phyloP scores from a whole-genome alignment of 306 rosid species.

The Vachellia pachyceras region DNA sequence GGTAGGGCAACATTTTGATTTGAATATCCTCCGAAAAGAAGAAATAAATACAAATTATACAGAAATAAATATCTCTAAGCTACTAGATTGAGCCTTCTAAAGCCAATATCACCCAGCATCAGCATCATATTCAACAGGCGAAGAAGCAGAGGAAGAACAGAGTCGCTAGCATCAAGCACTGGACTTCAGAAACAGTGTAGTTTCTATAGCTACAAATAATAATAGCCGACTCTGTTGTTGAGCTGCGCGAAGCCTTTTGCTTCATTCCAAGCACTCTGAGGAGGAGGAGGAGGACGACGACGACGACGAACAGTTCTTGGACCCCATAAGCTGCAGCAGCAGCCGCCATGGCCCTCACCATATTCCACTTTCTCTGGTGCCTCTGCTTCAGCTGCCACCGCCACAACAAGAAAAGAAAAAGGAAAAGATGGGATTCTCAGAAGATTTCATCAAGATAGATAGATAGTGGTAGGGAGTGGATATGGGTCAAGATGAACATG shows the following conservation, averaged over 20 bases:
- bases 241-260: conserved; percentile 23
- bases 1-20: conserved; percentile 32
- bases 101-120: conserved; percentile 75
- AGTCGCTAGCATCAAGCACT: conserved; percentile 32
- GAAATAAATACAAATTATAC: not conserved
- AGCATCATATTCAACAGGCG: conserved; percentile 45
- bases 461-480: conserved; percentile 1
- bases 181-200: conserved; percentile 41
- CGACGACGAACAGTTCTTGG: conserved; percentile 35
- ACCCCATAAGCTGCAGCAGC: conserved; percentile 26
- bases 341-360: conserved; percentile 40
- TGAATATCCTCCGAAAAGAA: conserved; percentile 33
- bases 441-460: not conserved
- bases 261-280: conserved; percentile 30
- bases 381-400: conserved; percentile 32
- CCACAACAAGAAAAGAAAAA: conserved; percentile 8
- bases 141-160: conserved; percentile 36
- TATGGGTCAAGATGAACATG: conserved; percentile 32
- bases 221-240: conserved; percentile 25
- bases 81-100: conserved; percentile 70
- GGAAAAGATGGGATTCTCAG: not conserved
- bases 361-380: conserved; percentile 36
- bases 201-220: conserved; percentile 23
- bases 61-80: conserved; percentile 25
- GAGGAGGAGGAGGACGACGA: conserved; percentile 30